Percentiles rank a stretch among this genome's conserved stretches.
These are phyloP conservation scores for Rehmannia glutinosa DNA, from an alignment of 257 asterid species.

Conservation along the genomic window DNA sequence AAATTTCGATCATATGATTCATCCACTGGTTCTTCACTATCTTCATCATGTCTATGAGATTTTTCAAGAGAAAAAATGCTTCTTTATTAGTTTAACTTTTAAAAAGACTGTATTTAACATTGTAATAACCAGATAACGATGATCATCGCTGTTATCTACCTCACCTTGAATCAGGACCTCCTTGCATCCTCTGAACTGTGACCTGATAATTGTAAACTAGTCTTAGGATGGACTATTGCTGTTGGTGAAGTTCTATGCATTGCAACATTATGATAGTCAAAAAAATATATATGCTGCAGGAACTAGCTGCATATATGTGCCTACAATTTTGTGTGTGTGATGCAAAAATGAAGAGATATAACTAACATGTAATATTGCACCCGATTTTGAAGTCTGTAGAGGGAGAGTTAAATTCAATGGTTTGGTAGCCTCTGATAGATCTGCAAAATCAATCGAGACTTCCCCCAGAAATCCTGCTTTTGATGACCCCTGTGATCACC, in stretches of 20 bases:
- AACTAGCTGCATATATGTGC: background rate
- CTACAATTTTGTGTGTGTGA: background rate
- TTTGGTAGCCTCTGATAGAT: conserved; percentile 59
- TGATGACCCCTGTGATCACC: conserved; percentile 71
- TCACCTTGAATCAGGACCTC: conserved; percentile 59
- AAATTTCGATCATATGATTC: conserved; percentile 33
- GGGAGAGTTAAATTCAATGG: conserved; percentile 69
- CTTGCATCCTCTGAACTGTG: conserved; percentile 71
- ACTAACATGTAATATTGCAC: conserved; percentile 77
- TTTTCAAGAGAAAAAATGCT: conserved; percentile 4
- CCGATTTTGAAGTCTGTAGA: conserved; percentile 76
- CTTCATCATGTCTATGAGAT: conserved; percentile 57
- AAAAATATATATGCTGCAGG: background rate
- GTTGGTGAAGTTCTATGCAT: background rate
- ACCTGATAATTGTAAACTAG: conserved; percentile 46
- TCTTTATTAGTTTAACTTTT: background rate
- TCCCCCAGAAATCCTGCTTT: conserved; percentile 92
- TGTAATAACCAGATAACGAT: conserved; percentile 7
- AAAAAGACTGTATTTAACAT: background rate
- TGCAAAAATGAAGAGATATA: conserved; percentile 19
- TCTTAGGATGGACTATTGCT: conserved; percentile 3
- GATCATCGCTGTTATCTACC: conserved; percentile 10
- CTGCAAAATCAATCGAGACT: conserved; percentile 86
- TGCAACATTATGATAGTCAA: background rate
- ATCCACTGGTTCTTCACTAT: conserved; percentile 34